These are phyloP conservation scores for Geotrichum australiense DNA, from an alignment of 1,139 yeast genomes.

Conservation along the genomic window DNA sequence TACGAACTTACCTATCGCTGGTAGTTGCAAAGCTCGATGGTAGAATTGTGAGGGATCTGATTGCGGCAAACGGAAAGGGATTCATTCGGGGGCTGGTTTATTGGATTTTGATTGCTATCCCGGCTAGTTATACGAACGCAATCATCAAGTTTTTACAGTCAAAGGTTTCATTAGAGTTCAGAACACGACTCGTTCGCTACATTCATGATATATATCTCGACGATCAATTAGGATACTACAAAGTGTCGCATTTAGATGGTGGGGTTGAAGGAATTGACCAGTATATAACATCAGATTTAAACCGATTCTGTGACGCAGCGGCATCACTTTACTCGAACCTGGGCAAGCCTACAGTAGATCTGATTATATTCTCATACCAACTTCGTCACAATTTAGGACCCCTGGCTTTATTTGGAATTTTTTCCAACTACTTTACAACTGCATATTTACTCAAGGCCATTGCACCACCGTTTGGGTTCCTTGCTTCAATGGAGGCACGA, in stretches of 20 bases:
- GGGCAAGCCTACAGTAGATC: conserved; percentile 87
- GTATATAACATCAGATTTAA: conserved; percentile 79
- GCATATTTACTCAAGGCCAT: conserved; percentile 66
- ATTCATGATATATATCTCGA: conserved; percentile 87
- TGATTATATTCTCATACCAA: conserved; percentile 80
- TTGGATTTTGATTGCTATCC: conserved; percentile 88
- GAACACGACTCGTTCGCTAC: conserved; percentile 78
- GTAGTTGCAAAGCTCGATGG: conserved; percentile 88
- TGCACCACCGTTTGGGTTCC: conserved; percentile 82
- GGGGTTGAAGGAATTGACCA: conserved; percentile 52
- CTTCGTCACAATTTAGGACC: conserved; percentile 80
- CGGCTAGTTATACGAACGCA: conserved; percentile 89
- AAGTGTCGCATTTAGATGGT: conserved; percentile 42
- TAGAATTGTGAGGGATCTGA: conserved; percentile 81
- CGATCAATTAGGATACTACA: conserved; percentile 73
- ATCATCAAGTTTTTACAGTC: conserved; percentile 78
- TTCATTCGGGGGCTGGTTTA: conserved; percentile 71
- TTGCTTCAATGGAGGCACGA: conserved; percentile 60
- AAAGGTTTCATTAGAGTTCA: conserved; percentile 71
- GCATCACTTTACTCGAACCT: conserved; percentile 79
- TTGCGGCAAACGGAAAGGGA: conserved; percentile 71
- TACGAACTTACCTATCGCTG: conserved; percentile 83
- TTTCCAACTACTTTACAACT: conserved; percentile 71
- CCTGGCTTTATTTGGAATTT: conserved; percentile 74
- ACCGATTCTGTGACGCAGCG: conserved; percentile 74